Percentiles rank a stretch among this genome's conserved stretches.
Evolutionary conservation across 805 yeast genomes (phyloP).

Genomic region (Nakazawaea laoshanensis): DNA sequence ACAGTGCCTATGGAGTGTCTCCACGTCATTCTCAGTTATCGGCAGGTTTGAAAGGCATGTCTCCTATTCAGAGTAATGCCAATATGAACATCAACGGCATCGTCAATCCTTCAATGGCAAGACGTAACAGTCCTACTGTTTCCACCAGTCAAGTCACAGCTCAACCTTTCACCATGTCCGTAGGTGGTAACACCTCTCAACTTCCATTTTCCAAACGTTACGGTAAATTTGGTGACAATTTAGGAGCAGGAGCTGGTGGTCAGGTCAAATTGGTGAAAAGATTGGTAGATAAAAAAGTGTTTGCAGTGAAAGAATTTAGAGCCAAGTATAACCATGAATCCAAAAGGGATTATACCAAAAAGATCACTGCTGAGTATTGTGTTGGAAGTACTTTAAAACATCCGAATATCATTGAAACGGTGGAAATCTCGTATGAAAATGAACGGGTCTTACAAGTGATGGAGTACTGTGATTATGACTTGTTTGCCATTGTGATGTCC

Average conservation of each 20-base stretch:
- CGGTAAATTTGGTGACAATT: slow-evolving; percentile 72
- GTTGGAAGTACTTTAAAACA: slow-evolving; percentile 86
- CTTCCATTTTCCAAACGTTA: slow-evolving; percentile 70
- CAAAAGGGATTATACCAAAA: slow-evolving; percentile 80
- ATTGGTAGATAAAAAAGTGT: slow-evolving; percentile 56
- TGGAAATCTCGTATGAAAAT: slow-evolving; percentile 84
- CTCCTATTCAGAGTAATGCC: slow-evolving; percentile 8
- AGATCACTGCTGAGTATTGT: slow-evolving; percentile 90
- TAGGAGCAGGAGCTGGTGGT: slow-evolving; percentile 97
- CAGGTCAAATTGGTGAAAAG: slow-evolving; percentile 70
- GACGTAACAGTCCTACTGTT: slow-evolving; percentile 22
- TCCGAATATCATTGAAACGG: slow-evolving; percentile 84
- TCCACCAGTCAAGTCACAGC: slow-evolving; percentile 7
- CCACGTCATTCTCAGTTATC: slow-evolving; percentile 11
- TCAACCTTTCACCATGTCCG: slow-evolving; percentile 15
- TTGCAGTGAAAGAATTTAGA: slow-evolving; percentile 91
- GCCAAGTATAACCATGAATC: slow-evolving; percentile 66
- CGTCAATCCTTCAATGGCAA: slow-evolving; percentile 18
- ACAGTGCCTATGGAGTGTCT: slow-evolving; percentile 16
- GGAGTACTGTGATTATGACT: slow-evolving; percentile 91
- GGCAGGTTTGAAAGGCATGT: slow-evolving; percentile 9
- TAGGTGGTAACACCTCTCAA: slow-evolving; percentile 29
- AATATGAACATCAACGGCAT: slow-evolving; percentile 10
- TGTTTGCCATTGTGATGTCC: slow-evolving; percentile 92
- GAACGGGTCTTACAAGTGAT: slow-evolving; percentile 83